Evolutionary conservation across 805 yeast genomes (phyloP).

Genomic region (Blastobotrys americana): DNA sequence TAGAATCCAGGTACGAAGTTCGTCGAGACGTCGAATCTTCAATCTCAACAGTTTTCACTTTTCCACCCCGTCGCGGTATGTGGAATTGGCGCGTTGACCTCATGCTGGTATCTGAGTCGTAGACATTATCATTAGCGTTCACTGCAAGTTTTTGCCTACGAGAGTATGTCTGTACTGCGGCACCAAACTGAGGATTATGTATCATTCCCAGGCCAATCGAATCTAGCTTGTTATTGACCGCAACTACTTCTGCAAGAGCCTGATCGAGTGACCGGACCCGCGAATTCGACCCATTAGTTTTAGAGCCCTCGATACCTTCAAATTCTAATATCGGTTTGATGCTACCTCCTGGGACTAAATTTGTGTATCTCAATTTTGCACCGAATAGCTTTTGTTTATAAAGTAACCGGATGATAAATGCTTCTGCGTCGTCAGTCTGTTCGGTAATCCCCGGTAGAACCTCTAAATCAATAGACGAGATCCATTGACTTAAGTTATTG

Average conservation of each 20-base stretch:
- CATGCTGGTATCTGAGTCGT: neutral
- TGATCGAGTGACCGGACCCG: constrained; percentile 1
- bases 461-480: neutral
- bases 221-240: neutral
- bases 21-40: neutral
- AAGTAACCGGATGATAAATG: neutral
- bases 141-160: neutral
- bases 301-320: too few species aligned
- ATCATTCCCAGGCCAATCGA: neutral
- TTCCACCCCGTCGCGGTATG: neutral
- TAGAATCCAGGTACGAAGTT: neutral
- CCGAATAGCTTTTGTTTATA: neutral
- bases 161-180: neutral
- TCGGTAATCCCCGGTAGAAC: neutral
- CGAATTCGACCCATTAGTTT: too few species aligned
- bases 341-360: too few species aligned
- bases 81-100: neutral
- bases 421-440: neutral
- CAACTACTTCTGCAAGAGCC: neutral
- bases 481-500: neutral
- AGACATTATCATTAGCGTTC: neutral
- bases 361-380: neutral
- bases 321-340: too few species aligned
- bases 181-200: neutral
- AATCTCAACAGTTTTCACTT: neutral